Conservation (phyloP, 176 grass and related monocot species). For the Lolium multiflorum region DNA sequence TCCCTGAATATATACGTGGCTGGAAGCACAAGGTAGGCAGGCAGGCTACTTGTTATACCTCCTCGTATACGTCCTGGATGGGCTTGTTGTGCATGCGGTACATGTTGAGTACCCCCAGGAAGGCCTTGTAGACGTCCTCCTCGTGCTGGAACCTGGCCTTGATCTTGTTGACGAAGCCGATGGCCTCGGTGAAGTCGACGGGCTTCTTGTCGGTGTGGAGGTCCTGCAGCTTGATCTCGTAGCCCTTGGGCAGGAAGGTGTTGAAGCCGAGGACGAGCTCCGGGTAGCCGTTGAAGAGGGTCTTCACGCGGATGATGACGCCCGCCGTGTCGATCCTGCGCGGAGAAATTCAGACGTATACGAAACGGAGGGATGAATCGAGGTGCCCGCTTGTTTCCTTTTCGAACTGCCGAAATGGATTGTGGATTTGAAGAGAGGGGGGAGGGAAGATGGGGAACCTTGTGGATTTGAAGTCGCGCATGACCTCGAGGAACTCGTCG, state of each 20-base stretch:
- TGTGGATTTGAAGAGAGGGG: too few relatives aligned
- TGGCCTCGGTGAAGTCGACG: conserved; percentile 79
- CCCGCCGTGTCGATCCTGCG: conserved; percentile 68
- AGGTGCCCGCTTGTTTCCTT: not conserved
- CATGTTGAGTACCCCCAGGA: conserved; percentile 82
- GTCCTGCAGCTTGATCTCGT: conserved; percentile 71
- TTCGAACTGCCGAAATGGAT: not conserved
- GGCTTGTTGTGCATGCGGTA: conserved; percentile 67
- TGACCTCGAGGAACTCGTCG: too few relatives aligned
- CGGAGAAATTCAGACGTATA: not conserved
- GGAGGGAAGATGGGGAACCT: too few relatives aligned
- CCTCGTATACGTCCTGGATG: conserved; percentile 71
- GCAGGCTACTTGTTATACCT: conserved; percentile 23
- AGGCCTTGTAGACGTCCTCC: conserved; percentile 79
- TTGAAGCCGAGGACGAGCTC: conserved; percentile 85
- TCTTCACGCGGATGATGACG: conserved; percentile 73
- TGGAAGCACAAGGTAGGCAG: not conserved
- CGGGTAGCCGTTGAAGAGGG: conserved; percentile 70
- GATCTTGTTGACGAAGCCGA: conserved; percentile 87
- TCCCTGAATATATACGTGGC: too few relatives aligned
- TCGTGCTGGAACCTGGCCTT: conserved; percentile 67
- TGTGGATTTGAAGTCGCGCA: too few relatives aligned
- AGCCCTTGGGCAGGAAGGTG: conserved; percentile 81
- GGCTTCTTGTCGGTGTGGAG: conserved; percentile 75
- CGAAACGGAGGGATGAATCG: not conserved